Evolutionary conservation across 176 grass and related monocot species (phyloP).

Genomic region (Paspalum vaginatum): DNA sequence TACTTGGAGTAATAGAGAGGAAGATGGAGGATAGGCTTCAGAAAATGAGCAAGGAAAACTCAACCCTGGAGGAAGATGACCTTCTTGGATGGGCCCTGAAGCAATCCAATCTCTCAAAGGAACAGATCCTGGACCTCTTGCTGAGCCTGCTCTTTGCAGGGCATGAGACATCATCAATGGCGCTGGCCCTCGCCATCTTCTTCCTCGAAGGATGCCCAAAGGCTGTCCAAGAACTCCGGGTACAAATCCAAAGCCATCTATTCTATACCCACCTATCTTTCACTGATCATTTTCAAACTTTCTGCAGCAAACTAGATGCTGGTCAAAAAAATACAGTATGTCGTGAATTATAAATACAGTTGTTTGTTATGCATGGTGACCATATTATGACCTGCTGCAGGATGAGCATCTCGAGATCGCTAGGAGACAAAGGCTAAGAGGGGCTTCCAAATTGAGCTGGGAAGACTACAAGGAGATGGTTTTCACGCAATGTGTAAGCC

Average conservation of each 20-base stretch:
- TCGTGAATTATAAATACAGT: not conserved
- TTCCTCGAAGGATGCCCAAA: slow-evolving; percentile 85
- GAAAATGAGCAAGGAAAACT: slow-evolving; percentile 43
- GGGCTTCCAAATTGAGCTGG: slow-evolving; percentile 68
- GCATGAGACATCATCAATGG: slow-evolving; percentile 94
- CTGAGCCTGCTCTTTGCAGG: slow-evolving; percentile 91
- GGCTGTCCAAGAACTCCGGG: slow-evolving; percentile 68
- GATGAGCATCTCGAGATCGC: slow-evolving; percentile 78
- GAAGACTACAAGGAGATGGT: slow-evolving; percentile 99
- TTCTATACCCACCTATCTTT: not conserved
- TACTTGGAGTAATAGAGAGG: slow-evolving; percentile 83
- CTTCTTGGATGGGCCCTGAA: slow-evolving; percentile 86
- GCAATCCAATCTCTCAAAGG: slow-evolving; percentile 68
- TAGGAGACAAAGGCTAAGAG: slow-evolving; percentile 58
- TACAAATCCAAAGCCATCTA: slow-evolving; percentile 32
- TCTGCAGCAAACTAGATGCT: not conserved
- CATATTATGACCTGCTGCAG: slow-evolving; percentile 42
- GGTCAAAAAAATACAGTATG: slow-evolving; percentile 3
- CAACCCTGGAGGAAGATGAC: slow-evolving; percentile 69
- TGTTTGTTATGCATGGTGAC: slow-evolving; percentile 7
- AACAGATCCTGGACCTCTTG: slow-evolving; percentile 94
- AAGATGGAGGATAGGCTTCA: slow-evolving; percentile 74
- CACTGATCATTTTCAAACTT: not conserved
- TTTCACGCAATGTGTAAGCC: slow-evolving; percentile 95
- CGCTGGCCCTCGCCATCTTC: slow-evolving; percentile 80